Percentiles rank a stretch among this genome's conserved stretches.
Conservation (phyloP, 2,329 filamentous ascomycete species). For the Talaromyces amestolkiae region DNA sequence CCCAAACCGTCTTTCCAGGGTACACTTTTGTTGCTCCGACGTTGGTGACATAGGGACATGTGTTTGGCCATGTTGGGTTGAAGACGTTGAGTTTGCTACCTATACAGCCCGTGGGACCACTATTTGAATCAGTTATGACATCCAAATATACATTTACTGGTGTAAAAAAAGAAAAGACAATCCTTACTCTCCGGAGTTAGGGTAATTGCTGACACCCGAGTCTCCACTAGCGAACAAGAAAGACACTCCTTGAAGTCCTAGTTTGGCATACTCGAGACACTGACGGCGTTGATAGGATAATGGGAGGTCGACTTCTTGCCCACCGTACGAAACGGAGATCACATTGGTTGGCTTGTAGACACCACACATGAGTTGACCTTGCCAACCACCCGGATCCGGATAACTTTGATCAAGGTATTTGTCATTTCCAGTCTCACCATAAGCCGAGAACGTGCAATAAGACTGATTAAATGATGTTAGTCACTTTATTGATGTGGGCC, state of each 20-base stretch:
- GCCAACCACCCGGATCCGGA: slow-evolving; percentile 52
- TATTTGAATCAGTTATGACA: background rate
- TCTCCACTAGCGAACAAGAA: slow-evolving; percentile 18
- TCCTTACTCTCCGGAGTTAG: background rate
- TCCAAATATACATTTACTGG: background rate
- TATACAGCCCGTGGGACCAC: slow-evolving; percentile 13
- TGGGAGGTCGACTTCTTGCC: slow-evolving; percentile 16
- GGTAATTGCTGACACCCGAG: slow-evolving; percentile 15
- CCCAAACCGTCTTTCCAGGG: slow-evolving; percentile 17
- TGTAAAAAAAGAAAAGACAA: background rate
- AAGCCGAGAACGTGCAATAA: slow-evolving; percentile 54
- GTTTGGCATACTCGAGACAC: slow-evolving; percentile 18
- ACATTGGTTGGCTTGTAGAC: slow-evolving; percentile 19
- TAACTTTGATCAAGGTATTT: slow-evolving; percentile 51
- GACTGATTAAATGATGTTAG: slow-evolving; percentile 28
- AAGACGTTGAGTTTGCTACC: slow-evolving; percentile 15
- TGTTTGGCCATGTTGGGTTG: slow-evolving; percentile 20
- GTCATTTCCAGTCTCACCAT: slow-evolving; percentile 50
- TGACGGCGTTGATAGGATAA: slow-evolving; percentile 18
- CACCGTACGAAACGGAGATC: slow-evolving; percentile 19
- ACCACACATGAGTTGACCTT: slow-evolving; percentile 39
- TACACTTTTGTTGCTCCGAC: slow-evolving; percentile 18
- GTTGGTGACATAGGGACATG: slow-evolving; percentile 16
- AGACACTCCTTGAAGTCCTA: slow-evolving; percentile 16
- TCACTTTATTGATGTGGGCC: background rate